These are phyloP conservation scores for Acanthamoeba royreba DNA, from an alignment of 208 protist genomes.

Conservation along the genomic window DNA sequence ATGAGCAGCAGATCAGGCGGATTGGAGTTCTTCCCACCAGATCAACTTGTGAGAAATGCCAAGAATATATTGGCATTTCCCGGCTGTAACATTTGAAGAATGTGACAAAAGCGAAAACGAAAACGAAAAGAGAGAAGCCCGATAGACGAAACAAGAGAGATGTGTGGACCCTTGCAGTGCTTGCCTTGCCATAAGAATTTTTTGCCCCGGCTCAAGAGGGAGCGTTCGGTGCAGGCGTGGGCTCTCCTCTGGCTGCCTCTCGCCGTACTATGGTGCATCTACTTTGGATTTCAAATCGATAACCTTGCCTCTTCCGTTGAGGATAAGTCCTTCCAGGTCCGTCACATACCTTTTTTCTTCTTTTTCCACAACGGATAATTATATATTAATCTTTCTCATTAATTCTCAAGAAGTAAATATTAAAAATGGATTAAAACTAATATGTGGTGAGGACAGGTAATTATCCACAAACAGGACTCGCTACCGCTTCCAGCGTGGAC, in stretches of 20 bases:
- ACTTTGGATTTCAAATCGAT: neutral
- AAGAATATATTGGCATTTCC: too few species aligned
- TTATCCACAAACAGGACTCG: neutral
- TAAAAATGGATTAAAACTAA: too few species aligned
- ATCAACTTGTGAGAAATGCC: too few species aligned
- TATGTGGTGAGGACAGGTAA: neutral
- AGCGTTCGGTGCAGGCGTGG: neutral
- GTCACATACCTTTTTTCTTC: neutral
- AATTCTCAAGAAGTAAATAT: too few species aligned
- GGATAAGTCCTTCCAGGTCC: neutral
- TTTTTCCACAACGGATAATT: too few species aligned
- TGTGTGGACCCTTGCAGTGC: neutral
- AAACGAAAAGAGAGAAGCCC: too few species aligned
- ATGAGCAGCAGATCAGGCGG: too few species aligned
- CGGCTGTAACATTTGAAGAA: too few species aligned
- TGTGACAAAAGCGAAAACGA: too few species aligned
- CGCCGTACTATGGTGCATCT: neutral
- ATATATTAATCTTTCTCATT: too few species aligned
- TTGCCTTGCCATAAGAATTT: neutral
- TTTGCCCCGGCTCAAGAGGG: neutral
- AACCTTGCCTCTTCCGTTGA: neutral
- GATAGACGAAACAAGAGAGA: too few species aligned
- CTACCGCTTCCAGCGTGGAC: neutral
- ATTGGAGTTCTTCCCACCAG: too few species aligned
- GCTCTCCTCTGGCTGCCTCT: neutral